Base-by-base conservation (phyloP, 495 filamentous ascomycete genomes). In the Parmelia sp. region DNA sequence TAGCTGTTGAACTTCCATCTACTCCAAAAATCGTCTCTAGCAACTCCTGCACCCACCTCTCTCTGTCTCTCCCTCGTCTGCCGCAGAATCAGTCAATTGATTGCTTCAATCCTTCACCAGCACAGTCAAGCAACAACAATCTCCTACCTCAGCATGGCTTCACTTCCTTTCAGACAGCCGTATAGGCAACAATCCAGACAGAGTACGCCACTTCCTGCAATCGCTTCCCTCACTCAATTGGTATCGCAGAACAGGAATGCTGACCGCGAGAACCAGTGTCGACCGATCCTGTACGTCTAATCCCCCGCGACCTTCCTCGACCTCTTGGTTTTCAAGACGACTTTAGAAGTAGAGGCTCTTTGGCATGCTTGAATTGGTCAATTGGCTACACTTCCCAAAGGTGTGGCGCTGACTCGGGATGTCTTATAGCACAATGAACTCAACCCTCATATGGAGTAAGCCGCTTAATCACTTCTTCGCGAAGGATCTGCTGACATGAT, bases 371-470 rank as follows among this genome's bases (percentile, higher is more conserved):
- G 51, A 33, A 31, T 31, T 17, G 0, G 27, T 33, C 29, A 19
- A 19, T 55, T 15, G 29, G 0, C 1, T 7, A 27, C 29, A 10
- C 5, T 55, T 55, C 29, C 5, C 10, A 0, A 33, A 33, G 17
- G 4, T 33, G 29, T 33, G 51, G n/a, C 21, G 51, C 51, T 55
- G 29, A 55, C 15, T 9, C 29, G 14, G 17, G 21, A 9, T 55
- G 6, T 19, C 21, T 33, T 33, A 7, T 33, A 55, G 51, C 51
- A 55, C 51, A 55, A 55, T 17, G 51, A 55, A 55, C 51, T 55
- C 7, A 75, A 79, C 51, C 76, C 81, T 21, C 78, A 83, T 35
- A 70, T 79, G 61, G 83, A 86, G 51, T 55, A 55, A 55, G 51
- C 4, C 15, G 5, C 29, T 21, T 19, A 0, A 17, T 14, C 21